These are phyloP conservation scores for Thalassiosira sp. DNA, from an alignment of 352 stramenopile species.

Conservation along the genomic window DNA sequence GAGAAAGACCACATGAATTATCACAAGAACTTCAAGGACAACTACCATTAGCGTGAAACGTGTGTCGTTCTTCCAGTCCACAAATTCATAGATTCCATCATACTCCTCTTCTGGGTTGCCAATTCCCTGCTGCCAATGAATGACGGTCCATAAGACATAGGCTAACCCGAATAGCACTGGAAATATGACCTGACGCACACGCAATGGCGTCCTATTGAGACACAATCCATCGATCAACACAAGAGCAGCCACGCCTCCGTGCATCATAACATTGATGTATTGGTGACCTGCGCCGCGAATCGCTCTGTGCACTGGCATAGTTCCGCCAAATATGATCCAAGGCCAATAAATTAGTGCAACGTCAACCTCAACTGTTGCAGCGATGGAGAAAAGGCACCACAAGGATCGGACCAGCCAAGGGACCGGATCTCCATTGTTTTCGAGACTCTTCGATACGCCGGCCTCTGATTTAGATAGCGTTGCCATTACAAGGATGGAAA, in stretches of 20 bases:
- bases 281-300: not conserved
- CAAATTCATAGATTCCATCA: not conserved
- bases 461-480: not conserved
- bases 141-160: slow-evolving; percentile 15
- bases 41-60: not conserved
- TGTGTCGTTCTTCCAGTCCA: not conserved
- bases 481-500: not conserved
- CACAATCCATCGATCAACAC: slow-evolving; percentile 18
- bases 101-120: slow-evolving; percentile 17
- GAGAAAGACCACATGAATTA: not conserved
- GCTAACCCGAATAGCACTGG: not conserved
- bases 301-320: not conserved
- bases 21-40: not conserved
- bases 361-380: not conserved
- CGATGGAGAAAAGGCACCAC: not conserved
- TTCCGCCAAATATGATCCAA: too few species aligned
- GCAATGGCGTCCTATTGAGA: slow-evolving; percentile 16
- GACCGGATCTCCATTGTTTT: not conserved
- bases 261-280: not conserved
- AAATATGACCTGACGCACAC: slow-evolving; percentile 16
- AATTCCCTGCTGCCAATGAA: slow-evolving; percentile 1
- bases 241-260: slow-evolving; percentile 4
- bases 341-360: not conserved
- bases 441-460: not conserved
- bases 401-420: not conserved